These are phyloP conservation scores for Penicillium dipodomyicola DNA, from an alignment of 495 filamentous ascomycete genomes.

Conservation along the genomic window DNA sequence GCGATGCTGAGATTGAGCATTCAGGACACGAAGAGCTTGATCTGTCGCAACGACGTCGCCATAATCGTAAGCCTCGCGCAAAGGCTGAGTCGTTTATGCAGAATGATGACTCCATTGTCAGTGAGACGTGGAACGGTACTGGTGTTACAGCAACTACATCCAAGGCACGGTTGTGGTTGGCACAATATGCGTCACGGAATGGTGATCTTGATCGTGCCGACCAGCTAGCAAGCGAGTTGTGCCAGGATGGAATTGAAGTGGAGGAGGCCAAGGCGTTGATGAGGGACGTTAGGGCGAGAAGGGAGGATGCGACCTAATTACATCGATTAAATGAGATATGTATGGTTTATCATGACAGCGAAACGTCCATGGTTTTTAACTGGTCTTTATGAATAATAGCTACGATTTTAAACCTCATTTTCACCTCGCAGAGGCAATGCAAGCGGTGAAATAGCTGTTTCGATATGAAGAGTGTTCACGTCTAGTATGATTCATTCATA, in stretches of 20 bases:
- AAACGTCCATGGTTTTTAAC: slow-evolving; percentile 9
- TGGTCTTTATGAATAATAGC: slow-evolving; percentile 1
- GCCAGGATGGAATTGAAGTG: slow-evolving; percentile 94
- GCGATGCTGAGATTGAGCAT: slow-evolving; percentile 39
- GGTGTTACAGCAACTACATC: slow-evolving; percentile 86
- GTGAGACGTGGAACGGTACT: slow-evolving; percentile 52
- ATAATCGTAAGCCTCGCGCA: slow-evolving; percentile 24
- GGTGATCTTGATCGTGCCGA: slow-evolving; percentile 73
- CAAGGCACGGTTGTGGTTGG: slow-evolving; percentile 92
- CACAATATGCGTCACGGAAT: slow-evolving; percentile 69
- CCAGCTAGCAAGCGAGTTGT: slow-evolving; percentile 82
- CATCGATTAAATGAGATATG: slow-evolving; percentile 10
- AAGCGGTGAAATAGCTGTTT: neutral
- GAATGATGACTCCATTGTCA: slow-evolving; percentile 48
- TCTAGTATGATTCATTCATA: neutral
- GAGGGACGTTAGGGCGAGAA: slow-evolving; percentile 78
- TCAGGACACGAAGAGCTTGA: slow-evolving; percentile 41
- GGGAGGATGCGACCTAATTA: slow-evolving; percentile 50
- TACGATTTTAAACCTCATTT: neutral
- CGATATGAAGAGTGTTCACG: neutral
- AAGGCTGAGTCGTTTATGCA: slow-evolving; percentile 40
- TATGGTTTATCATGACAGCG: slow-evolving; percentile 22
- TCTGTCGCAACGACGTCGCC: slow-evolving; percentile 13
- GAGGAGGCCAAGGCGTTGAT: slow-evolving; percentile 97
- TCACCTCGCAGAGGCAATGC: neutral